Percentiles rank a stretch among this genome's conserved stretches.
Evolutionary conservation across 495 filamentous ascomycete genomes (phyloP).

Genomic region (Podospora tetraspora): DNA sequence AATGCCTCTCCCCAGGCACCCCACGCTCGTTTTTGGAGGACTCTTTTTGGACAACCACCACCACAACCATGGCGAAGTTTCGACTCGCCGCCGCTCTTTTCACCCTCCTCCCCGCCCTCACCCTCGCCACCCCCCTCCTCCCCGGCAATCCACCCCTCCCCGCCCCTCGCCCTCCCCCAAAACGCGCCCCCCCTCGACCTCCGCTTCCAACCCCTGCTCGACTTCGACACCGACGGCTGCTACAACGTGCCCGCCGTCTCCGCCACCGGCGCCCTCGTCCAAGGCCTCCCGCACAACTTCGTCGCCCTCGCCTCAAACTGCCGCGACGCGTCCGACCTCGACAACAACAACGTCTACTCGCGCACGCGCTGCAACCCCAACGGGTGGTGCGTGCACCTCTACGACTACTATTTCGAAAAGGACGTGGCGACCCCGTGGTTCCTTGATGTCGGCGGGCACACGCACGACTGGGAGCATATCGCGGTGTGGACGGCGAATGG

Average conservation of each 20-base stretch:
- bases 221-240: constrained; percentile 45
- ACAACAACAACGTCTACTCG: constrained; percentile 45
- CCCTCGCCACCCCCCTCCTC: neutral
- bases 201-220: constrained; percentile 40
- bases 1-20: neutral
- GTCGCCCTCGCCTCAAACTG: constrained; percentile 31
- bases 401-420: constrained; percentile 48
- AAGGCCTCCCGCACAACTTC: constrained; percentile 33
- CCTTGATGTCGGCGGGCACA: constrained; percentile 32
- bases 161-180: constrained; percentile 33
- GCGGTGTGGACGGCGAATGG: constrained; percentile 37
- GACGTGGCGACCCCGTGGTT: constrained; percentile 36
- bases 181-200: constrained; percentile 38
- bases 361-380: constrained; percentile 39
- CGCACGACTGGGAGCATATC: constrained; percentile 47
- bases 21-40: neutral
- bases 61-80: neutral
- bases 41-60: neutral
- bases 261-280: constrained; percentile 32
- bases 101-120: constrained; percentile 5
- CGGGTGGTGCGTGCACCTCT: constrained; percentile 42
- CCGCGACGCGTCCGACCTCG: constrained; percentile 36
- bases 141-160: neutral
- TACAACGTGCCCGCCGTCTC: constrained; percentile 44
- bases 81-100: neutral